phyloP scores from a whole-genome alignment of 495 filamentous ascomycete species.

The Physcia stellaris region DNA sequence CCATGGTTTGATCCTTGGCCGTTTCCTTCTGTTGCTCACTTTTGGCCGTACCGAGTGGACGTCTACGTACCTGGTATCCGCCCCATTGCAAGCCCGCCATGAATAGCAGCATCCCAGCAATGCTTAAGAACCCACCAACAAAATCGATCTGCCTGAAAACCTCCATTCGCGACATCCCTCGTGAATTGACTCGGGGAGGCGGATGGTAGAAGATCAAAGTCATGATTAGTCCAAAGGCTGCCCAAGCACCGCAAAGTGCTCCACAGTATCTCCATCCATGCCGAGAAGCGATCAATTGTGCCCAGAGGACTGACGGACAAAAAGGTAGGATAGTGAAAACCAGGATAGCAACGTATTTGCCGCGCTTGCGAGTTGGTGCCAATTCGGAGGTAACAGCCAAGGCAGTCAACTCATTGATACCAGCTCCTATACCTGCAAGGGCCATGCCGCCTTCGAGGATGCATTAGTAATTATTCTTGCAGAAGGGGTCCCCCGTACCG shows the following conservation, averaged over 20 bases:
- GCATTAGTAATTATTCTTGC: slow-evolving; percentile 21
- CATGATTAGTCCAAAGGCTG: slow-evolving; percentile 44
- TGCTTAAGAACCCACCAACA: slow-evolving; percentile 53
- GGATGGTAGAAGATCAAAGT: slow-evolving; percentile 54
- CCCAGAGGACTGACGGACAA: slow-evolving; percentile 54
- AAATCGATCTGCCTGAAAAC: slow-evolving; percentile 48
- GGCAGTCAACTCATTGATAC: slow-evolving; percentile 55
- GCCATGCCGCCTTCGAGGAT: slow-evolving; percentile 43
- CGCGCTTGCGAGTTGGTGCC: slow-evolving; percentile 52
- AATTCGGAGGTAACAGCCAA: slow-evolving; percentile 55
- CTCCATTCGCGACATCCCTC: slow-evolving; percentile 32
- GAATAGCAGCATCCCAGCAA: slow-evolving; percentile 48
- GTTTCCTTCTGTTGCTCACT: too few relatives aligned
- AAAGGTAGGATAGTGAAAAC: slow-evolving; percentile 59
- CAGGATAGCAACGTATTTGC: slow-evolving; percentile 52
- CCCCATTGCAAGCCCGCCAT: slow-evolving; percentile 57
- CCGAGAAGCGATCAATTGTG: slow-evolving; percentile 49
- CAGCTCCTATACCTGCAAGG: slow-evolving; percentile 47
- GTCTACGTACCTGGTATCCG: slow-evolving; percentile 40
- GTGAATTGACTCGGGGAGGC: slow-evolving; percentile 42
- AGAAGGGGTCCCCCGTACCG: too few relatives aligned
- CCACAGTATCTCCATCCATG: slow-evolving; percentile 52
- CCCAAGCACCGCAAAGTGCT: slow-evolving; percentile 46
- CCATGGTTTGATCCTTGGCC: too few relatives aligned
- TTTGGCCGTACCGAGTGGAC: too few relatives aligned